Percentiles rank a stretch among this genome's conserved stretches.
phyloP scores from a whole-genome alignment of 1,284 basidiomycete species.

The Ganoderma boninense region DNA sequence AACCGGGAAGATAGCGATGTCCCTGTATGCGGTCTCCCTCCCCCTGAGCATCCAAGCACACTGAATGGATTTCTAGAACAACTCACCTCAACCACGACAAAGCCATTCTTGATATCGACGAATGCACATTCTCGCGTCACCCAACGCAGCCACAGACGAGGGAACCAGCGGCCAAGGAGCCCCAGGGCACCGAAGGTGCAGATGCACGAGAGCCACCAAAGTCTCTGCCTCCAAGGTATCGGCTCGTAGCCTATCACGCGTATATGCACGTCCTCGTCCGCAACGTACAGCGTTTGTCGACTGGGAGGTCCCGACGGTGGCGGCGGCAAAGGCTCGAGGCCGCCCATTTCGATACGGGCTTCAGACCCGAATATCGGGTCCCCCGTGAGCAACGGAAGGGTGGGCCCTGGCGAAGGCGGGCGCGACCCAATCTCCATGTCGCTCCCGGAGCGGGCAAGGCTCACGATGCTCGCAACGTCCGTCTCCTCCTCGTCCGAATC shows the following conservation, averaged over 20 bases:
- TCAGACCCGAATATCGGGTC: conserved; percentile 86
- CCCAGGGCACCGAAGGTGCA: conserved; percentile 81
- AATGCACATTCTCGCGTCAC: conserved; percentile 90
- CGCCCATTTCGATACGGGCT: conserved; percentile 81
- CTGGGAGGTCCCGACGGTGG: conserved; percentile 82
- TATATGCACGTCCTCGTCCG: conserved; percentile 92
- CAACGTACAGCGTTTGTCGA: conserved; percentile 87
- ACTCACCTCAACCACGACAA: conserved; percentile 91
- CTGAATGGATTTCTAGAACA: neutral
- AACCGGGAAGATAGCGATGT: conserved; percentile 81
- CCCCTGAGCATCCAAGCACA: conserved; percentile 17
- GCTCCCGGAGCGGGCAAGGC: conserved; percentile 50
- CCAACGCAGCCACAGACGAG: conserved; percentile 88
- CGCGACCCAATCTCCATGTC: conserved; percentile 77
- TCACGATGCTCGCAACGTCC: conserved; percentile 30
- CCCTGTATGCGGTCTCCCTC: conserved; percentile 79
- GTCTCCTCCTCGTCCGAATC: conserved; percentile 39
- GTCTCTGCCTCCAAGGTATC: conserved; percentile 65
- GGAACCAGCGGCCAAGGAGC: conserved; percentile 94
- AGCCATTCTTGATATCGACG: conserved; percentile 72
- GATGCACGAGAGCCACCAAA: conserved; percentile 82
- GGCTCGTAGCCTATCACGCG: conserved; percentile 92
- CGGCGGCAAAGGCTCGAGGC: conserved; percentile 64
- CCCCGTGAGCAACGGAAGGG: conserved; percentile 71
- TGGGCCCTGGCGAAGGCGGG: conserved; percentile 65